Conservation (phyloP, 176 grass and related monocot species). For the Carex kokanica region DNA sequence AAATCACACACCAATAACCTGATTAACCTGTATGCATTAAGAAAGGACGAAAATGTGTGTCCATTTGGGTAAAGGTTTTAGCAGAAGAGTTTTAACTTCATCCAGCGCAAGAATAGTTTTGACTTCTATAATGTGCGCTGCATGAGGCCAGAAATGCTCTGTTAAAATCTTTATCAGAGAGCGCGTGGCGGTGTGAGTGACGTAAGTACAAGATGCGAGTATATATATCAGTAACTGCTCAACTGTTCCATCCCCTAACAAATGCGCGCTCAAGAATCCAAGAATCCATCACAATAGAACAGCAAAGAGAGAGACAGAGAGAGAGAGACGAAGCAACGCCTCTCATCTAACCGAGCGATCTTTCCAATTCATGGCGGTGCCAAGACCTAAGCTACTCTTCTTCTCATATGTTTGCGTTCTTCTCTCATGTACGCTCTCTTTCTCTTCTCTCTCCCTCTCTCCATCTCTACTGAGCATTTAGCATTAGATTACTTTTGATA, state of each 20-base stretch:
- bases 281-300: background rate
- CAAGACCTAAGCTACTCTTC: background rate
- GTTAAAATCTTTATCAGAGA: background rate
- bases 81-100: too few species aligned
- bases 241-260: background rate
- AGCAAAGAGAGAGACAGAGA: background rate
- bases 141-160: too few species aligned
- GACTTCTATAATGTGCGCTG: too few species aligned
- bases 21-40: background rate
- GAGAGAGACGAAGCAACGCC: background rate
- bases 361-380: slow-evolving; percentile 18
- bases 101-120: too few species aligned
- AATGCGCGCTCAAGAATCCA: slow-evolving; percentile 14
- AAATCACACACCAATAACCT: background rate
- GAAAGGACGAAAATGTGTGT: background rate
- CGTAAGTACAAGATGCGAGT: background rate
- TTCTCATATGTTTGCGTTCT: slow-evolving; percentile 25
- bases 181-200: background rate
- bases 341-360: background rate
- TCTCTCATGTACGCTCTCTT: slow-evolving; percentile 28
- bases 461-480: background rate
- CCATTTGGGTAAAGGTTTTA: too few species aligned
- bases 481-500: background rate
- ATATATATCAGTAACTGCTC: background rate
- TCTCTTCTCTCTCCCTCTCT: slow-evolving; percentile 15